Evolutionary conservation across 208 protist genomes (phyloP), one percentile per base, ranked within the genome.

Genomic region (Endotrypanum monterogeii): DNA sequence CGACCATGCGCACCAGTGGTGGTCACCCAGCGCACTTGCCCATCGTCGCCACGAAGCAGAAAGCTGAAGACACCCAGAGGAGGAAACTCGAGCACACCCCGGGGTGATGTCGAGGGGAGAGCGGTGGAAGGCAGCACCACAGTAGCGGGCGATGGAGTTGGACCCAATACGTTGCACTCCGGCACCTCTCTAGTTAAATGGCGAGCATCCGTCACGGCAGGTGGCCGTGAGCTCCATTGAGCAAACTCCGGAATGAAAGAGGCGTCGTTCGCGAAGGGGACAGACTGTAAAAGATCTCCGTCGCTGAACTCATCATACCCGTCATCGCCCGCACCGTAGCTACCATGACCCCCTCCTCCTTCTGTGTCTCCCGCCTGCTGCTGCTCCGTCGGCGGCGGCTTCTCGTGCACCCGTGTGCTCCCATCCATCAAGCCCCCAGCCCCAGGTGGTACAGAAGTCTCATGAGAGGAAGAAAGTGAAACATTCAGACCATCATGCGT

Each of bases 1-100:
- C n/a, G 37, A 37, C 12, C 30, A 20, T 35, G 39, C 9, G 35
- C 12, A 37, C 37, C 52, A 28, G 39, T 30, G 25, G 68, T 41
- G 23, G 89, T 92, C 50, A 93, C 72, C 88, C 90, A 93, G 20
- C 87, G 80, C 48, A 82, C 77, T 20, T 66, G 69, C 14, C 90
- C 90, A 67, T 88, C 81, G 65, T 95, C 90, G 23, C 90, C 88
- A 37, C 83, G 74, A 30, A 92, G 67, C 68, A 92, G 79, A 79
- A 92, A 88, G 55, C 83, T 86, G n/a, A 73, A 20, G 9, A 62
- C 30, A 30, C 50, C 65, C 3, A 46, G 18, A 9, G 75, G 61
- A 16, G 82, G 83, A 32, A 85, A 82, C 55, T 79, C 30, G 72
- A 86, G 62, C n/a, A 81, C 67, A 8, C 70, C 76, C 30, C 65